Conservation (phyloP, 495 filamentous ascomycete species). For the Penicillium flavigenum region DNA sequence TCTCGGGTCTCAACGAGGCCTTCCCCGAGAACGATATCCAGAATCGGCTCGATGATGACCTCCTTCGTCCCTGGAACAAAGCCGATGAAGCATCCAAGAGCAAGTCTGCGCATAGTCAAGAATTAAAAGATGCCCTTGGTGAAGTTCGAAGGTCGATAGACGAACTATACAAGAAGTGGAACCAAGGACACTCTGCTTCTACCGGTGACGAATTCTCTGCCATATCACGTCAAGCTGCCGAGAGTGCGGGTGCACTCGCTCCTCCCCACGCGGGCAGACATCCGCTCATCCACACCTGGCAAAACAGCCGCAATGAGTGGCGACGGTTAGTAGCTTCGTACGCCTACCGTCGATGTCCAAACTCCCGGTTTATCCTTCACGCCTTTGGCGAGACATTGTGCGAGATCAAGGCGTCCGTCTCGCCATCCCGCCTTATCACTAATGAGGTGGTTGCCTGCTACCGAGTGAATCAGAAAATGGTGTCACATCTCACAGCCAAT, state of each 20-base stretch:
- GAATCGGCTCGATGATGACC: conserved; percentile 46
- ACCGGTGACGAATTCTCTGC: conserved; percentile 23
- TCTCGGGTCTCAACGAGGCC: conserved; percentile 43
- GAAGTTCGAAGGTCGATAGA: conserved; percentile 16
- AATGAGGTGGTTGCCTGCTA: conserved; percentile 35
- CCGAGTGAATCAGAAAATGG: conserved; percentile 36
- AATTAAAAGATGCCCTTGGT: conserved; percentile 29
- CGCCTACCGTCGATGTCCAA: conserved; percentile 49
- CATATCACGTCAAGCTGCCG: conserved; percentile 23
- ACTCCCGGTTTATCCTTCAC: conserved; percentile 54
- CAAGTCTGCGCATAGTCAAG: conserved; percentile 26
- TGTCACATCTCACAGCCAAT: conserved; percentile 25
- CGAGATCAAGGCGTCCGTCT: conserved; percentile 55
- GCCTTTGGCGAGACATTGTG: conserved; percentile 65
- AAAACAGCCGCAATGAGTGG: conserved; percentile 39
- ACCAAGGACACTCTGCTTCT: conserved; percentile 3
- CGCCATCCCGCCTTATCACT: conserved; percentile 27
- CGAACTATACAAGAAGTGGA: conserved; percentile 23
- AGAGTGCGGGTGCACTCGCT: conserved; percentile 22
- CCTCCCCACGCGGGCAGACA: conserved; percentile 36
- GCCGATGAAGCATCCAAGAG: conserved; percentile 32
- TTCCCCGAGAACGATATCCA: conserved; percentile 34
- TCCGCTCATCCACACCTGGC: conserved; percentile 45
- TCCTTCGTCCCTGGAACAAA: conserved; percentile 43
- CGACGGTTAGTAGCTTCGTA: conserved; percentile 60